Evolutionary conservation across 441 rosid genomes (phyloP), one percentile per base, ranked within the genome.

Genomic region (Francoa sonchifolia): DNA sequence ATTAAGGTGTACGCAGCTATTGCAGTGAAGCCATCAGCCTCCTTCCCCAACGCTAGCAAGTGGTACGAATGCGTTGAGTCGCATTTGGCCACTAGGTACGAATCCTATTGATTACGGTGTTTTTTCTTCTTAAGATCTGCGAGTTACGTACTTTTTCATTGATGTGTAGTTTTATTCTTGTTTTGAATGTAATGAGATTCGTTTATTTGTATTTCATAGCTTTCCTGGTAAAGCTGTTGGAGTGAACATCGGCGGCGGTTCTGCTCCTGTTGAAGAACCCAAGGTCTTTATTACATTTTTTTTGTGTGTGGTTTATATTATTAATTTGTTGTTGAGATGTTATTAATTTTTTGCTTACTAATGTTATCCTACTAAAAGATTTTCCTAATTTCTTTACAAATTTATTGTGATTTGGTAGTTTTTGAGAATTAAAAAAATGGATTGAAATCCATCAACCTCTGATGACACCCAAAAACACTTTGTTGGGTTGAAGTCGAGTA

Each of bases 141-240:
- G n/a, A n/a, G n/a, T n/a, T n/a, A n/a, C n/a, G n/a, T 15, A 11
- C 4, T 11, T 9, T 26, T 43, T 8, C 8, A 21, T 25, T 5
- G 20, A 1, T 10, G 21, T 19, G 11, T n/a, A 2, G 5, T n/a
- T 12, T 11, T 16, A 12, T 19, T 42, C 19, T 33, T 1, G 33
- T 23, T 1, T 33, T 13, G 8, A 38, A 11, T 37, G 8, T 21
- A 17, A 10, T 25, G 5, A 32, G 3, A 20, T 15, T 38, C 30
- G 26, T 13, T 57, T 16, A 15, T 40, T 9, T 6, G 23, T 25
- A 33, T 20, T 20, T 52, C 9, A 8, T 52, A 89, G 94, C 58
- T 84, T 89, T 56, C 94, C 94, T 2, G 84, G 95, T 0, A 79
- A 82, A 71, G 84, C 98, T 28, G 61, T 59, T 37, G 94, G 96